These are phyloP conservation scores for Colletotrichum musicola DNA, from an alignment of 2,329 filamentous ascomycete genomes.

Conservation along the genomic window DNA sequence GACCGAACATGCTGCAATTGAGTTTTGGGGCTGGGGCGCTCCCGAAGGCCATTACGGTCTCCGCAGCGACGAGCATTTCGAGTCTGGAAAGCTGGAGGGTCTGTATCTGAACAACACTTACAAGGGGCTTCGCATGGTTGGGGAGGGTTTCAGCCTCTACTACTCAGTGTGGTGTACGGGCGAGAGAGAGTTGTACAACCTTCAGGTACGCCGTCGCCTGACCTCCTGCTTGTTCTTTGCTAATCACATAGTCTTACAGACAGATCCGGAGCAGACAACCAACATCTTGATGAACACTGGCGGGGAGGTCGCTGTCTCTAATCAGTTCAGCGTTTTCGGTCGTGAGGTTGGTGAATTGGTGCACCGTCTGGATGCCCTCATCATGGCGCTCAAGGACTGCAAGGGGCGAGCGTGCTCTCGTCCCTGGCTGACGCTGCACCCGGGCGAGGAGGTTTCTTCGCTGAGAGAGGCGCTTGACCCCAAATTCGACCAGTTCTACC, in stretches of 20 bases:
- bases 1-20: conserved; percentile 61
- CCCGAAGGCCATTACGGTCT: conserved; percentile 35
- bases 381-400: conserved; percentile 37
- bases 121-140: conserved; percentile 62
- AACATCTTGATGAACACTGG: background rate
- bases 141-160: conserved; percentile 62
- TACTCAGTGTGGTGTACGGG: conserved; percentile 69
- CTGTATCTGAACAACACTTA: conserved; percentile 61
- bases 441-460: background rate
- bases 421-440: conserved; percentile 30
- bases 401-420: conserved; percentile 19
- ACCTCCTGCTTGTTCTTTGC: background rate
- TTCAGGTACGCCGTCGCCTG: conserved; percentile 54
- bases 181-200: conserved; percentile 60
- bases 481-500: background rate
- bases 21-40: conserved; percentile 57
- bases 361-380: conserved; percentile 32
- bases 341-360: conserved; percentile 8
- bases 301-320: too few relatives aligned
- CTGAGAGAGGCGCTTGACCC: background rate
- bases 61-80: conserved; percentile 39
- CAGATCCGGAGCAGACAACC: background rate
- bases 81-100: conserved; percentile 55
- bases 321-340: background rate
- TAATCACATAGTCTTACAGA: background rate